phyloP scores from a whole-genome alignment of 495 filamentous ascomycete genomes.

The Staphylotrichum longicolle region DNA sequence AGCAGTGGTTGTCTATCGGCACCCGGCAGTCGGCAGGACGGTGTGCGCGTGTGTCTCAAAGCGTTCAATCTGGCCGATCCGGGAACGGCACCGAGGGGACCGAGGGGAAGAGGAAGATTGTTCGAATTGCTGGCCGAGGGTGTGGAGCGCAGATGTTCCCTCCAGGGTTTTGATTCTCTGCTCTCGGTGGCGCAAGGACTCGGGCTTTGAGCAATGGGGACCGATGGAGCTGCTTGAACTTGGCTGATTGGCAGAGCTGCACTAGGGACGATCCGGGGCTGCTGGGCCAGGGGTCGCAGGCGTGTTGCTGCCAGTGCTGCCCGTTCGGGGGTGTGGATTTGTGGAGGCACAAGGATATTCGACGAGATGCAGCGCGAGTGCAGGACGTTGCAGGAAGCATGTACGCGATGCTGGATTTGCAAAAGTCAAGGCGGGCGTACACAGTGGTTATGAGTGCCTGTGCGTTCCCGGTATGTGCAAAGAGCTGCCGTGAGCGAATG shows the following conservation, averaged over 20 bases:
- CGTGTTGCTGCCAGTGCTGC: background rate
- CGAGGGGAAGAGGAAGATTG: conserved; percentile 8
- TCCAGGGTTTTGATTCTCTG: background rate
- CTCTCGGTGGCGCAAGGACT: conserved; percentile 34
- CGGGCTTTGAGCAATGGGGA: conserved; percentile 25
- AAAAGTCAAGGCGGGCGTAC: background rate
- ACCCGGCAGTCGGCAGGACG: conserved; percentile 6
- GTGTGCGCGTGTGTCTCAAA: background rate
- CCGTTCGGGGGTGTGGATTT: background rate
- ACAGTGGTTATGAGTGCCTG: background rate
- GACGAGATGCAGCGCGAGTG: background rate
- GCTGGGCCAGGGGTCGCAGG: conserved; percentile 8
- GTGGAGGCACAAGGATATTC: conserved; percentile 9
- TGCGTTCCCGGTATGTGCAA: background rate
- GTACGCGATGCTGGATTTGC: background rate
- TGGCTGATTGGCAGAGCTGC: conserved; percentile 29
- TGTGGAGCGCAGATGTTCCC: conserved; percentile 22
- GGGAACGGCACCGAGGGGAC: background rate
- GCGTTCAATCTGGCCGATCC: background rate
- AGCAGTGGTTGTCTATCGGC: background rate
- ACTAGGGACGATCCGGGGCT: conserved; percentile 19
- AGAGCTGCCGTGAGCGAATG: background rate
- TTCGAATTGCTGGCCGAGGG: background rate
- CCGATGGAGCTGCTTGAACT: conserved; percentile 22
- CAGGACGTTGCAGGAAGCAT: background rate